A percentile compares a stretch with the other conserved stretches of the same genome.
phyloP scores from a whole-genome alignment of 305 asterid species.

The Rubia tinctorum region DNA sequence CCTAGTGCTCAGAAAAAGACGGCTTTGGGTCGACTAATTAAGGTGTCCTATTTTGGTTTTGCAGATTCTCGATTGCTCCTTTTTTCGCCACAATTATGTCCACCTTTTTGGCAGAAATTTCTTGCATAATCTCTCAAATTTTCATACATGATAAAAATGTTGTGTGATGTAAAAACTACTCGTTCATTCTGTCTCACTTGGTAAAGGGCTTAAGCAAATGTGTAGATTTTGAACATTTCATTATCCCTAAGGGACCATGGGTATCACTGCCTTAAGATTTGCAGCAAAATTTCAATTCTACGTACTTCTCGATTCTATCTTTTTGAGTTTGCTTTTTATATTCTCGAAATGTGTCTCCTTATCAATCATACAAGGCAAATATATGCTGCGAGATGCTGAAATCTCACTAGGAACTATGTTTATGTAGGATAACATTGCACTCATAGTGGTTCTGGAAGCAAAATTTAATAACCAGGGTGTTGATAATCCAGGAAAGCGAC shows the following conservation, averaged over 20 bases:
- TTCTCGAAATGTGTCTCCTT: neutral
- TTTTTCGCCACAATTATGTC: neutral
- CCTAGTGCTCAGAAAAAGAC: constrained; percentile 80
- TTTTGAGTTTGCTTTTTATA: neutral
- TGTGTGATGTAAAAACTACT: neutral
- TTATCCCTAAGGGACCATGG: neutral
- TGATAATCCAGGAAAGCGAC: constrained; percentile 88
- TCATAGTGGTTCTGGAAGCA: constrained; percentile 88
- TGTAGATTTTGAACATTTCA: neutral
- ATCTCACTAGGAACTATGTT: constrained; percentile 1
- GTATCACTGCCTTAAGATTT: neutral
- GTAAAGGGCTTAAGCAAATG: neutral
- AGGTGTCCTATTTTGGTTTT: constrained; percentile 40
- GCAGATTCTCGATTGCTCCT: neutral
- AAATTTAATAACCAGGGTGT: constrained; percentile 74
- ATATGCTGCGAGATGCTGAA: neutral
- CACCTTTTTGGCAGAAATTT: neutral
- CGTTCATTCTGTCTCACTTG: neutral
- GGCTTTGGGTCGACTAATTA: constrained; percentile 80
- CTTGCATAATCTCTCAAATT: neutral
- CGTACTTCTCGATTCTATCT: neutral
- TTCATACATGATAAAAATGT: neutral
- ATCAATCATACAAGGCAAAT: neutral
- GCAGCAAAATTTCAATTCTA: neutral
- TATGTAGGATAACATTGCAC: constrained; percentile 90